Conservation (phyloP, 2,329 filamentous ascomycete genomes). For the Apiospora marii region DNA sequence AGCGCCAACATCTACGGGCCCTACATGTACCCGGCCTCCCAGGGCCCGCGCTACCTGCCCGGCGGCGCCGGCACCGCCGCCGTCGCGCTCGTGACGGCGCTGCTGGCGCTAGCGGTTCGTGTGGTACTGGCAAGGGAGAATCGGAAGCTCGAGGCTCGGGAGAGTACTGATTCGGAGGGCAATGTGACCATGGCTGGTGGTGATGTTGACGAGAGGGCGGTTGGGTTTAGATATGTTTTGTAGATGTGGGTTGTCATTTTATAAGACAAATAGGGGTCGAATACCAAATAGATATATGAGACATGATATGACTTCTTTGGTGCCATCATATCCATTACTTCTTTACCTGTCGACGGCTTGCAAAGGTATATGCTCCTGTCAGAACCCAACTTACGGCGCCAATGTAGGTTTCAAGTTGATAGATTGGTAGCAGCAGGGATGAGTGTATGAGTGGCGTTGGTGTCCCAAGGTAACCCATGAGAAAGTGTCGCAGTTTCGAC, state of each 20-base stretch:
- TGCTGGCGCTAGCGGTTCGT: conserved; percentile 61
- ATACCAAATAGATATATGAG: not conserved
- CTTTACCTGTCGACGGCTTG: not conserved
- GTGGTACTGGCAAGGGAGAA: conserved; percentile 67
- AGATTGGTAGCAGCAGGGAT: too few species aligned
- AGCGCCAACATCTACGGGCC: conserved; percentile 55
- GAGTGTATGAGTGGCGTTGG: too few species aligned
- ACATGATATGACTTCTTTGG: not conserved
- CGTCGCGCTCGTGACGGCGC: conserved; percentile 67
- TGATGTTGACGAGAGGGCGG: conserved; percentile 30
- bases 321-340: not conserved
- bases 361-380: not conserved
- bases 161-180: conserved; percentile 24
- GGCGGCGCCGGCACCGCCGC: conserved; percentile 68
- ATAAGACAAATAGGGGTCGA: not conserved
- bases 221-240: conserved; percentile 43
- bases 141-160: conserved; percentile 56
- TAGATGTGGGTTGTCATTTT: conserved; percentile 25
- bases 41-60: conserved; percentile 53
- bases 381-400: too few species aligned
- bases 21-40: conserved; percentile 55
- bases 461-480: too few species aligned
- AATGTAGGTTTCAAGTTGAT: too few species aligned
- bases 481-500: too few species aligned
- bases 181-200: conserved; percentile 21